Evolutionary conservation across 768 basidiomycete species (phyloP).

Genomic region (Boletus pseudopeckii): DNA sequence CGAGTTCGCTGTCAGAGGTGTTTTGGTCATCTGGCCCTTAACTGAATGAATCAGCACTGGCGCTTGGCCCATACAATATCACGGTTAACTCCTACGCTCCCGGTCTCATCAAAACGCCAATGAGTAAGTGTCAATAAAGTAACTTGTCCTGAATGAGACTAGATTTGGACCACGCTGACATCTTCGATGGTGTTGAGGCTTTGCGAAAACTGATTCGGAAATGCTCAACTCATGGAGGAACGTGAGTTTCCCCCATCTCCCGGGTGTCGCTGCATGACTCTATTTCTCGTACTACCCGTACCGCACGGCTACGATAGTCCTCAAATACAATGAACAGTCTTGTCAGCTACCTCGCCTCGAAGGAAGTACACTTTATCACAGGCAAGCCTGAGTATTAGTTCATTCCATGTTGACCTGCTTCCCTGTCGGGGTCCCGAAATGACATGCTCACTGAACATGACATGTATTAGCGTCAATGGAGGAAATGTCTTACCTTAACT

Average conservation of each 20-base stretch:
- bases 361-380: slow-evolving; percentile 26
- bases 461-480: slow-evolving; percentile 2
- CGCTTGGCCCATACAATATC: slow-evolving; percentile 23
- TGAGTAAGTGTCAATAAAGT: slow-evolving; percentile 19
- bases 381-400: slow-evolving; percentile 11
- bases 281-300: background rate
- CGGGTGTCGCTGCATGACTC: too few relatives aligned
- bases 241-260: background rate
- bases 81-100: too few relatives aligned
- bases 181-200: background rate
- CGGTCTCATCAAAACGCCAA: slow-evolving; percentile 19
- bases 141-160: background rate
- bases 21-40: background rate
- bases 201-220: background rate
- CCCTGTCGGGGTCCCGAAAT: background rate
- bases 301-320: background rate
- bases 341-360: background rate
- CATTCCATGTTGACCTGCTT: background rate
- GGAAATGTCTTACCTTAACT: slow-evolving; percentile 3
- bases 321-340: slow-evolving; percentile 9
- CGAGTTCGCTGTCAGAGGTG: slow-evolving; percentile 37
- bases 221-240: background rate
- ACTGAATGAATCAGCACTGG: slow-evolving; percentile 11
- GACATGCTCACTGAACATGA: background rate
- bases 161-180: background rate